These are phyloP conservation scores for Lophiostoma macrostomum DNA, from an alignment of 495 filamentous ascomycete species.

Conservation along the genomic window DNA sequence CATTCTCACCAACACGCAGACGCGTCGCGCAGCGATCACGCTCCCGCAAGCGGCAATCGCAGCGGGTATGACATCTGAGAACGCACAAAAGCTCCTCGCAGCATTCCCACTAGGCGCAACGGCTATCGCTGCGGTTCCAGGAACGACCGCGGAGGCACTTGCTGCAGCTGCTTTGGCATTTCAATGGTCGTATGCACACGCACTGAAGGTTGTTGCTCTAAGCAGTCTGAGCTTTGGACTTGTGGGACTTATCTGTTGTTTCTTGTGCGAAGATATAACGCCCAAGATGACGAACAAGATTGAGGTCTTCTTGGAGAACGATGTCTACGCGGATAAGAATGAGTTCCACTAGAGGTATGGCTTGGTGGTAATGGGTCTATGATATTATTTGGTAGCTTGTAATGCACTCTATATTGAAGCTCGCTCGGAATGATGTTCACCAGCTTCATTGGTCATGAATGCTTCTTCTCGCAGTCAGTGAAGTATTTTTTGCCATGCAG, in stretches of 20 bases:
- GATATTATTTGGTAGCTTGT: too few relatives aligned
- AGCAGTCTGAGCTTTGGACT: constrained; percentile 35
- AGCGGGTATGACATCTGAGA: constrained; percentile 30
- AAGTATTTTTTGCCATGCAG: too few relatives aligned
- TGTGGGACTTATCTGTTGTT: constrained; percentile 34
- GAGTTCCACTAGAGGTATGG: constrained; percentile 40
- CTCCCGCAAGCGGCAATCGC: constrained; percentile 35
- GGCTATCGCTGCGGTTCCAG: constrained; percentile 35
- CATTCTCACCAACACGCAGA: constrained; percentile 38
- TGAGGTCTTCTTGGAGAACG: constrained; percentile 41
- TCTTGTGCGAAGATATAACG: constrained; percentile 38
- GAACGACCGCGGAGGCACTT: constrained; percentile 34
- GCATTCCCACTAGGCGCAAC: constrained; percentile 36
- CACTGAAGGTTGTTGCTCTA: constrained; percentile 33
- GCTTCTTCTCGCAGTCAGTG: too few relatives aligned
- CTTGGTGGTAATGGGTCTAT: too few relatives aligned
- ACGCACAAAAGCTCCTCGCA: constrained; percentile 30
- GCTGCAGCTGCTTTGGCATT: constrained; percentile 36
- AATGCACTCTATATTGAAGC: too few relatives aligned
- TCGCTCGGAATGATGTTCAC: too few relatives aligned
- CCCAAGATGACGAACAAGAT: constrained; percentile 40
- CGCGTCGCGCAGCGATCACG: constrained; percentile 13
- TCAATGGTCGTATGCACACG: constrained; percentile 39
- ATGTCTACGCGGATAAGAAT: constrained; percentile 40
- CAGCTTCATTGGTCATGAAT: too few relatives aligned